Evolutionary conservation across 2,329 filamentous ascomycete species (phyloP).

Genomic region (Boeremia lycopersici): DNA sequence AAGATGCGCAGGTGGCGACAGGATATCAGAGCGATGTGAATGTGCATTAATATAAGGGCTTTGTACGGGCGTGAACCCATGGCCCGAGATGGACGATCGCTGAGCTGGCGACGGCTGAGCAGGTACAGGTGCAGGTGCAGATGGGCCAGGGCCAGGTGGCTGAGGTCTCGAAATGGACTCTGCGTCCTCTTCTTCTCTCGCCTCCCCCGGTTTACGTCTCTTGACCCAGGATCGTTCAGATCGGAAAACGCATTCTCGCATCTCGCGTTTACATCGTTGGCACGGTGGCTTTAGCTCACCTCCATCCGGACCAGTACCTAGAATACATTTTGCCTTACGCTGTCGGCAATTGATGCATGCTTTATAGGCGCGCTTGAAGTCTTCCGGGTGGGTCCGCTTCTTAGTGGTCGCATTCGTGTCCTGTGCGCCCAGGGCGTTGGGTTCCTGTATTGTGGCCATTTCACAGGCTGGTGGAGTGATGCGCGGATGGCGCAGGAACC

Average conservation of each 20-base stretch:
- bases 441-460: constrained; percentile 25
- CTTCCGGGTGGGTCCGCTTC: constrained; percentile 47
- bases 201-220: constrained; percentile 43
- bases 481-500: constrained; percentile 38
- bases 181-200: constrained; percentile 31
- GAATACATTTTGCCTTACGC: constrained; percentile 59
- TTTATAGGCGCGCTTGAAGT: constrained; percentile 61
- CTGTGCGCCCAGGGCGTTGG: constrained; percentile 21
- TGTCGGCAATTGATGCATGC: constrained; percentile 60
- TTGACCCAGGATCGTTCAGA: constrained; percentile 48
- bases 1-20: constrained; percentile 38
- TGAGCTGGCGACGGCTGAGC: constrained; percentile 28
- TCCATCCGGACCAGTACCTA: constrained; percentile 50
- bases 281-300: constrained; percentile 54
- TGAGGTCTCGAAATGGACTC: constrained; percentile 13
- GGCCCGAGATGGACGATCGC: constrained; percentile 33
- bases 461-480: constrained; percentile 26
- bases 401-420: constrained; percentile 30
- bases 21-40: constrained; percentile 32
- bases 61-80: constrained; percentile 31
- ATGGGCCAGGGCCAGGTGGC: constrained; percentile 5
- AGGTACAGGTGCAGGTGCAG: constrained; percentile 15
- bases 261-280: constrained; percentile 57
- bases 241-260: constrained; percentile 56
- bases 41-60: constrained; percentile 34